Base-by-base conservation (phyloP, 129 eudicot species). In the Flaveria trinervia region DNA sequence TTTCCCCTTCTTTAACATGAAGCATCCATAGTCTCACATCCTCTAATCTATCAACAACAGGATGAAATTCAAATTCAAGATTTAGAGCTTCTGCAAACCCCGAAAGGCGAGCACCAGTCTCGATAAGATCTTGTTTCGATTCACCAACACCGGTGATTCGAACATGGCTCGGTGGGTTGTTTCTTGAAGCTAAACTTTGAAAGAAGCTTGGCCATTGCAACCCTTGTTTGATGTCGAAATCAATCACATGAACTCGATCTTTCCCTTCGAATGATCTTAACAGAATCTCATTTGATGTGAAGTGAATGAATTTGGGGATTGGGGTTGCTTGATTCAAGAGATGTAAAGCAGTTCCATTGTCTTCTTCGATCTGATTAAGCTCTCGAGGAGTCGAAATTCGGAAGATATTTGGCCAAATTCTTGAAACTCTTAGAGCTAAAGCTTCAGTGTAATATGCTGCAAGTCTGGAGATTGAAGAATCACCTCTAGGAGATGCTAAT, bases 1-100 rank as follows among this genome's bases (percentile, higher is more conserved):
- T 79, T 82, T 91, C 98, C 2, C 78, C 75, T 70, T 91, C 98
- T 85, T 94, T 94, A 7, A 91, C 93, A 81, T 94, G 98, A 72
- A 94, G 98, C 98, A 91, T 94, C 99, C 97, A 94, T 10, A 89
- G 82, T 73, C 99, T 79, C 23, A 94, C 97, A 59, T 94, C 97
- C 73, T 94, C 96, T 80, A 91, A 79, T 87, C 96, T 71, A 72
- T 94, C 98, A 7, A 91, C 97, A 67, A 91, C 97, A 0, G 92
- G 90, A 79, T 94, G 97, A 73, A 94, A 94, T 51, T 91, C 96
- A 39, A 94, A 91, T 17, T 83, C 86, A 54, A 94, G 88, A 65
- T 86, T 85, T 61, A 91, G 76, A 1, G 89, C 84, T 30, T 84
- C 93, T 0, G 98, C 98, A 52, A 94, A 83, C 65, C 88, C 90